Percentiles rank a stretch among this genome's conserved stretches.
These are phyloP conservation scores for Candida silvicultrix DNA, from an alignment of 805 yeast genomes.

Conservation along the genomic window DNA sequence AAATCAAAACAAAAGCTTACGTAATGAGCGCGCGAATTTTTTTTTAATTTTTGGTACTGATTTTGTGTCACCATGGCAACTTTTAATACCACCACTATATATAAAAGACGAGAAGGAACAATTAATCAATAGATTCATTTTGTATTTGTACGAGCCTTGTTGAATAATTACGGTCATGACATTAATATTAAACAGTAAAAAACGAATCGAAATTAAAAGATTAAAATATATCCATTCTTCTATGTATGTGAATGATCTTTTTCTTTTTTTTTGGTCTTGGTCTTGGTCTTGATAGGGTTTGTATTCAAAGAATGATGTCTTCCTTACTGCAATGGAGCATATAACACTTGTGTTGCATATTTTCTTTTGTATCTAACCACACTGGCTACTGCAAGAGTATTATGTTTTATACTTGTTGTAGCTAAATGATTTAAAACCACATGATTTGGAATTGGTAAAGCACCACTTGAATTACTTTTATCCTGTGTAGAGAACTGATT, in stretches of 20 bases:
- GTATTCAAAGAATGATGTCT: no score
- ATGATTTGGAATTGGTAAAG: conserved; percentile 89
- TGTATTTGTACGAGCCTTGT: no score
- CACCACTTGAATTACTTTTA: conserved; percentile 78
- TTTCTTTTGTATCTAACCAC: conserved; percentile 83
- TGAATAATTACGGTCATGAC: background rate
- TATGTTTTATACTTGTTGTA: conserved; percentile 91
- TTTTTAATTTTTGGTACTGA: background rate
- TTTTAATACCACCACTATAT: no score
- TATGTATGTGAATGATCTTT: no score
- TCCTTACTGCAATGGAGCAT: conserved; percentile 57
- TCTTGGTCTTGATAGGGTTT: no score
- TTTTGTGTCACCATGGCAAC: background rate
- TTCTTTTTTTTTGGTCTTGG: no score
- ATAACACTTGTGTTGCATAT: conserved; percentile 86
- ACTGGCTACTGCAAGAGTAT: conserved; percentile 88
- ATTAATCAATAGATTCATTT: no score
- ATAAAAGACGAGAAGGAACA: no score
- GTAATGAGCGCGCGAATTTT: background rate
- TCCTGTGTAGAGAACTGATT: conserved; percentile 61
- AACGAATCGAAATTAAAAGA: background rate
- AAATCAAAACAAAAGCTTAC: background rate
- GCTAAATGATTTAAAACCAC: conserved; percentile 92
- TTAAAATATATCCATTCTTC: no score
- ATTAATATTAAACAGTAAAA: background rate